These are phyloP conservation scores for Extremus antarcticus DNA, from an alignment of 495 filamentous ascomycete genomes.

Conservation along the genomic window DNA sequence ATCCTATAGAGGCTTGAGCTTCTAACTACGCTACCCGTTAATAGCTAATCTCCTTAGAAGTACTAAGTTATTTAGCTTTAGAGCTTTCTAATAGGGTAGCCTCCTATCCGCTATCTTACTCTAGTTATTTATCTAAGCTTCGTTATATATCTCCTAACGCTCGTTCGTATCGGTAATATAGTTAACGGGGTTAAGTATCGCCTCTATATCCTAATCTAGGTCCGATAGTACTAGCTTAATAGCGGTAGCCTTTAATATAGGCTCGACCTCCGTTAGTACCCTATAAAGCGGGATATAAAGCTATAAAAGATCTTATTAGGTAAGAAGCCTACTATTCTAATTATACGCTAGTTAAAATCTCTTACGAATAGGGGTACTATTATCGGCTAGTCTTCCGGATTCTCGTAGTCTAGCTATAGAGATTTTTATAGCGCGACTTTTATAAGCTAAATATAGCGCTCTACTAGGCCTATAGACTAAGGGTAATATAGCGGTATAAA, in stretches of 20 bases:
- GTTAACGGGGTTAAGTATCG: not conserved
- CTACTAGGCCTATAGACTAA: not conserved
- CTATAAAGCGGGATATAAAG: not conserved
- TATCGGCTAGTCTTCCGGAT: not conserved
- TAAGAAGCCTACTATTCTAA: not conserved
- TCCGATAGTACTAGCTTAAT: not conserved
- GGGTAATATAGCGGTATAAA: not conserved
- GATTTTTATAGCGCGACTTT: not conserved
- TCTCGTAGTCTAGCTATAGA: not conserved
- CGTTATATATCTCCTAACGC: not conserved
- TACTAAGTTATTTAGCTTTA: not conserved
- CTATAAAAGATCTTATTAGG: not conserved
- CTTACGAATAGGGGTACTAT: not conserved
- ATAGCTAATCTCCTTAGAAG: not conserved
- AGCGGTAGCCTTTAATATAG: not conserved
- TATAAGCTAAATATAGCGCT: not conserved
- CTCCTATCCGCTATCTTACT: not conserved
- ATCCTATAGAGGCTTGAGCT: not conserved
- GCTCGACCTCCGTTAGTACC: not conserved
- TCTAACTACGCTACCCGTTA: not conserved
- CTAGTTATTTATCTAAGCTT: not conserved
- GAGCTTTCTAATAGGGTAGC: not conserved
- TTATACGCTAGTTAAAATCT: not conserved
- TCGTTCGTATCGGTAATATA: not conserved
- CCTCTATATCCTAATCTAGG: not conserved